These are phyloP conservation scores for Barnettozyma pratensis DNA, from an alignment of 805 yeast genomes.

Conservation along the genomic window DNA sequence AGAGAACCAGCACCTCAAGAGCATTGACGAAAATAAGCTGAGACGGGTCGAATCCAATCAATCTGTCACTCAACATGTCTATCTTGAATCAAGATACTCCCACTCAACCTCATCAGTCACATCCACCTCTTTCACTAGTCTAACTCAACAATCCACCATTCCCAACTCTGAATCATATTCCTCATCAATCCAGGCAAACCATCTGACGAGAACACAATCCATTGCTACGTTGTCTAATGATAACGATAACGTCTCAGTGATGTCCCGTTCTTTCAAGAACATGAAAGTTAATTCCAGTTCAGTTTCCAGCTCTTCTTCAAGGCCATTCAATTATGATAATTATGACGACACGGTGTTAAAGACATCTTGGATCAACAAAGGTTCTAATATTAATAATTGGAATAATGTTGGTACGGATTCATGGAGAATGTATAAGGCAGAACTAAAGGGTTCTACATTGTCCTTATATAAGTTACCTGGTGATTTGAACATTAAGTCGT, in stretches of 20 bases:
- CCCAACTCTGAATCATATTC: constrained; percentile 4
- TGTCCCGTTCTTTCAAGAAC: not conserved
- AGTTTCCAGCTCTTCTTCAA: constrained; percentile 8
- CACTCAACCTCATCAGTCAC: constrained; percentile 1
- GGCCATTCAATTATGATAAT: constrained; percentile 26
- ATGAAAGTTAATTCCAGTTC: not conserved
- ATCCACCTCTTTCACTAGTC: not conserved
- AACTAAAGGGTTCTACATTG: constrained; percentile 63
- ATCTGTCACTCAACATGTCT: not conserved
- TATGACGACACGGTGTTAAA: constrained; percentile 39
- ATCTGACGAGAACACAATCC: constrained; percentile 5
- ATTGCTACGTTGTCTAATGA: constrained; percentile 6
- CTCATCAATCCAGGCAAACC: constrained; percentile 1
- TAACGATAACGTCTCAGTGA: not conserved
- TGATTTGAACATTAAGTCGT: constrained; percentile 39
- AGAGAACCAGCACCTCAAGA: not conserved
- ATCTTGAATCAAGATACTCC: not conserved
- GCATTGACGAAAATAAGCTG: constrained; percentile 1
- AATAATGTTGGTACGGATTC: constrained; percentile 19
- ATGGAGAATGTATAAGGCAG: constrained; percentile 53
- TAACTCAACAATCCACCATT: not conserved
- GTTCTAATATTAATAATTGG: constrained; percentile 28
- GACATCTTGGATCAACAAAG: constrained; percentile 57
- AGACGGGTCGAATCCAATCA: not conserved
- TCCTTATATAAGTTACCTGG: constrained; percentile 55